These are phyloP conservation scores for Penicillium parvum DNA, from an alignment of 495 filamentous ascomycete genomes.

Conservation along the genomic window DNA sequence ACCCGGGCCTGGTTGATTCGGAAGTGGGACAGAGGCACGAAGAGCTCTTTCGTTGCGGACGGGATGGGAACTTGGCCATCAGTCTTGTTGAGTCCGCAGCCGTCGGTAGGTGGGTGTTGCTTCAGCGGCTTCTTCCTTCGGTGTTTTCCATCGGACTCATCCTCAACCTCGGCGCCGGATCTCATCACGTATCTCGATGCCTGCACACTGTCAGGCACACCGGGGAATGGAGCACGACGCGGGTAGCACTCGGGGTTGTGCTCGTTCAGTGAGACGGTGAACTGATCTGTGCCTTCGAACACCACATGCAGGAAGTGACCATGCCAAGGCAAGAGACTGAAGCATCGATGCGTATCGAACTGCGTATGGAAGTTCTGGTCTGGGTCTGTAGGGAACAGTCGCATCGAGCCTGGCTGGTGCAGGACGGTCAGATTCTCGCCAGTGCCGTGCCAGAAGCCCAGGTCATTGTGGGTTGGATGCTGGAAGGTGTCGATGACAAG, in stretches of 20 bases:
- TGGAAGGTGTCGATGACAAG: conserved; percentile 68
- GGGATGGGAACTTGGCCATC: conserved; percentile 4
- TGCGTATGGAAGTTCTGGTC: conserved; percentile 69
- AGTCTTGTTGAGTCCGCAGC: conserved; percentile 5
- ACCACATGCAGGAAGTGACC: conserved; percentile 64
- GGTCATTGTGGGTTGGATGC: conserved; percentile 51
- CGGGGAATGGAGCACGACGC: conserved; percentile 59
- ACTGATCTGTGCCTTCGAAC: conserved; percentile 62
- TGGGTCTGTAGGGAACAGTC: conserved; percentile 59
- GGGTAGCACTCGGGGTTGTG: conserved; percentile 63
- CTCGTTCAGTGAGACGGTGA: conserved; percentile 67
- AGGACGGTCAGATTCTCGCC: conserved; percentile 56
- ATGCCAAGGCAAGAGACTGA: conserved; percentile 52
- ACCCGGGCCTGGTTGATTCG: conserved; percentile 54
- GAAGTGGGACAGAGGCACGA: conserved; percentile 73
- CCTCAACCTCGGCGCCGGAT: neutral
- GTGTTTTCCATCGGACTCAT: neutral
- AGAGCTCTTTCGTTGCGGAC: conserved; percentile 50
- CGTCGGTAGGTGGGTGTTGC: conserved; percentile 9
- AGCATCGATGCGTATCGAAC: conserved; percentile 51
- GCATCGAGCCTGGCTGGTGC: conserved; percentile 47
- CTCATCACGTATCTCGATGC: conserved; percentile 54
- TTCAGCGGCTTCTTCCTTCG: conserved; percentile 12
- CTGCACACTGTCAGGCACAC: conserved; percentile 70
- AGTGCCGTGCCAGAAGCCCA: conserved; percentile 68